These are phyloP conservation scores for Zanthoxylum bungeanum DNA, from an alignment of 345 rosid genomes.

Conservation along the genomic window DNA sequence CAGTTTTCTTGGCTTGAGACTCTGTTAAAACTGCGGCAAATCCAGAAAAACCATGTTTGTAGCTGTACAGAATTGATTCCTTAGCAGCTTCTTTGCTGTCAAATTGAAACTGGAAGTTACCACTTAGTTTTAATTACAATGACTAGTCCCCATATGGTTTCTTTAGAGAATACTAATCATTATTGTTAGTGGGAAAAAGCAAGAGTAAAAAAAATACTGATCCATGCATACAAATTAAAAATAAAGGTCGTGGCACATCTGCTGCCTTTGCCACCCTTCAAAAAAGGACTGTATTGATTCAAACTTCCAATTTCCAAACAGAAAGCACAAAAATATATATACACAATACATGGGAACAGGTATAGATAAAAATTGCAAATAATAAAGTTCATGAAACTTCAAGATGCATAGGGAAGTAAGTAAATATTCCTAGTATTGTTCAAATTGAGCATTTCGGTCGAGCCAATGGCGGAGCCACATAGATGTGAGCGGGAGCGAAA, in stretches of 20 bases:
- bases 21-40: constrained; percentile 46
- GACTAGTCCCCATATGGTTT: background rate
- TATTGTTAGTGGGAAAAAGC: background rate
- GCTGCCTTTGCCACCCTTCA: background rate
- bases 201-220: background rate
- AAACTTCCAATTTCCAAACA: background rate
- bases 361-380: too few species aligned
- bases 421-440: background rate
- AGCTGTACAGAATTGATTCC: constrained; percentile 48
- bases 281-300: background rate
- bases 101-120: constrained; percentile 16
- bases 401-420: too few species aligned
- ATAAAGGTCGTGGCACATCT: background rate
- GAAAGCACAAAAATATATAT: background rate
- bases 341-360: too few species aligned
- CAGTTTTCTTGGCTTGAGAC: constrained; percentile 48
- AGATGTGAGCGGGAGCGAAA: too few species aligned
- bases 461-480: too few species aligned
- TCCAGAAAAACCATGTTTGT: constrained; percentile 62
- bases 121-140: background rate
- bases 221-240: background rate
- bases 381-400: too few species aligned
- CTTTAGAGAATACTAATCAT: background rate
- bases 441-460: background rate
- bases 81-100: constrained; percentile 51